Evolutionary conservation across 495 filamentous ascomycete species (phyloP).

Genomic region (Podospora fimiseda): DNA sequence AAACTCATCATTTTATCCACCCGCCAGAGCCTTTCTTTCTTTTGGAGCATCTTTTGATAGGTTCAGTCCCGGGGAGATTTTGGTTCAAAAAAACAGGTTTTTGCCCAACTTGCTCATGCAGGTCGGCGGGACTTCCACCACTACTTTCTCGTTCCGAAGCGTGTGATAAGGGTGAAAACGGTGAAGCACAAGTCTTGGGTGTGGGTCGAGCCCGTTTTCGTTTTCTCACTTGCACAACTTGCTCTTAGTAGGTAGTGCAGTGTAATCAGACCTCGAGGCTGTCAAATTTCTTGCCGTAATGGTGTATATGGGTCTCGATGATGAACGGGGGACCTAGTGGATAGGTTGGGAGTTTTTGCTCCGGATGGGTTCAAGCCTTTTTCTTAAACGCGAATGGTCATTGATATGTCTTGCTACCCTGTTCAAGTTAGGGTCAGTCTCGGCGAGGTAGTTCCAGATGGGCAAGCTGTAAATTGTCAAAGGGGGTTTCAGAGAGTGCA

Average conservation of each 20-base stretch:
- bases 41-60: background rate
- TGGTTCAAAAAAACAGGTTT: conserved; percentile 27
- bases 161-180: conserved; percentile 2
- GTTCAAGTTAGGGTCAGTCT: background rate
- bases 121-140: conserved; percentile 10
- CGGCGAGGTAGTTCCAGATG: background rate
- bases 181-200: background rate
- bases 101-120: conserved; percentile 29
- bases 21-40: background rate
- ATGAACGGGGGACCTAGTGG: background rate
- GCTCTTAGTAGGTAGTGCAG: too few relatives aligned
- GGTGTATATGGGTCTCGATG: background rate
- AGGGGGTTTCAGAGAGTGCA: too few relatives aligned
- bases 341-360: background rate
- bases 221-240: background rate
- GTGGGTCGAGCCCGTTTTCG: background rate
- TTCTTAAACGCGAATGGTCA: background rate
- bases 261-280: too few relatives aligned
- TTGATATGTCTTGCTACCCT: background rate
- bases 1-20: background rate
- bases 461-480: too few relatives aligned
- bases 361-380: background rate
- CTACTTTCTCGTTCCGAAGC: conserved; percentile 4
- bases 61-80: conserved; percentile 5
- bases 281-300: too few relatives aligned